Base-by-base conservation (phyloP, 2,329 filamentous ascomycete species). In the Pseudocercospora pini-densiflorae region DNA sequence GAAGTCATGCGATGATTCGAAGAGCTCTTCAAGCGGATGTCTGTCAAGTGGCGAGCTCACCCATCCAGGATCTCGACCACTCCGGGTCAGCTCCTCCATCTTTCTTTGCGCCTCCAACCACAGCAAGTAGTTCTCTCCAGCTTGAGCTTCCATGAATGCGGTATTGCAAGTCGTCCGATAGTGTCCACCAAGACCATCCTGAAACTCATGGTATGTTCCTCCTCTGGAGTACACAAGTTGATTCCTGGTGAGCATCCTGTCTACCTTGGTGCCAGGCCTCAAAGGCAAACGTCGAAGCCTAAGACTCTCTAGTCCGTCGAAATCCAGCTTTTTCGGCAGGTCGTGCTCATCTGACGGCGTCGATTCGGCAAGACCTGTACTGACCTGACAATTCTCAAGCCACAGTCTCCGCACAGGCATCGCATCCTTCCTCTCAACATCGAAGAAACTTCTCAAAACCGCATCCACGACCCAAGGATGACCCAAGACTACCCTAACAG, bases 351-450 rank as follows among this genome's bases (percentile, higher is more conserved):
- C 65, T 2, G 55, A 5, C 33, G 1, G 29, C 21, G 0, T 65
- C 54, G 2, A 73, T 33, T 2, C 55, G 27, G 68, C 57, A 29
- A 72, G 68, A 0, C 70, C 74, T 5, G 75, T 74, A 9, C 75
- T 72, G 49, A 81, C 70, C 16, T 77, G 78, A 64, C 79, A 81
- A 61, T 78, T 82, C 62, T 84, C 82, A 3, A 84, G 72, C 82
- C 82, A 84, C 5, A 84, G 75, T 60, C 75, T 79, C 10, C 78
- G 75, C 14, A 83, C 65, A 2, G 76, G 76, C 7, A 73, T 68
- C 10, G 73, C 67, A 19, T 78, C 70, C 2, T 62, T 23, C 14
- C 72, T 71, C 2, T 24, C 43, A 4, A 27, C n/a, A 51, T 80
- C 75, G 29, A 84, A 76, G 66, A 83, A 79, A 29, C 78, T 78